Evolutionary conservation across 768 basidiomycete species (phyloP).

Genomic region (Coprinopsis sp.): DNA sequence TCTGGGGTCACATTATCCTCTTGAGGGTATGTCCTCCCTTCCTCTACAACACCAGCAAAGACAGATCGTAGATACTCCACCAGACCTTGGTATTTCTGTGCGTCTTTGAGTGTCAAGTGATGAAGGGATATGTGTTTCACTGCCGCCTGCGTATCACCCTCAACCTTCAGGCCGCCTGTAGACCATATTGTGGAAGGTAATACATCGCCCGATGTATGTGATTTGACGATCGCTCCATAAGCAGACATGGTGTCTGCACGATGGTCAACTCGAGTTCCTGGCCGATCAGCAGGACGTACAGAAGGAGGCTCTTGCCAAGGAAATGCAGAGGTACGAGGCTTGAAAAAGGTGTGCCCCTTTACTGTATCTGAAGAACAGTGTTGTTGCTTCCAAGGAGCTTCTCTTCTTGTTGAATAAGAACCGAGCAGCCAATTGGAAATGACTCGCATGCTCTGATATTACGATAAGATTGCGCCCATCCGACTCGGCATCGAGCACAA

Average conservation of each 20-base stretch:
- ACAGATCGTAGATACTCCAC: conserved; percentile 52
- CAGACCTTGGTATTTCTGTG: conserved; percentile 42
- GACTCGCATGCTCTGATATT: too few species aligned
- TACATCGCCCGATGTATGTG: conserved; percentile 13
- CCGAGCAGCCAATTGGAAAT: too few species aligned
- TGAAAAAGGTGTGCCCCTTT: too few species aligned
- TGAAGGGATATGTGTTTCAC: conserved; percentile 39
- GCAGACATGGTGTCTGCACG: conserved; percentile 57
- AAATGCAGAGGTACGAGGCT: too few species aligned
- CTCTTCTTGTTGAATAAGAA: too few species aligned
- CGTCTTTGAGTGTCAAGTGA: conserved; percentile 44
- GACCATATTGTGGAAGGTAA: conserved; percentile 49
- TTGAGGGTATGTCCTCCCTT: conserved; percentile 83
- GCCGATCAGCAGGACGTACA: background rate
- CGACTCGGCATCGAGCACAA: too few species aligned
- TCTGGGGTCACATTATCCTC: conserved; percentile 51
- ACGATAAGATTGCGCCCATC: too few species aligned
- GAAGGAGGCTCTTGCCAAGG: too few species aligned
- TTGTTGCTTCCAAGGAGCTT: too few species aligned
- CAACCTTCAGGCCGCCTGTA: conserved; percentile 19
- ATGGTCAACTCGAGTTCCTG: too few species aligned
- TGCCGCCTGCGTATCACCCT: conserved; percentile 7
- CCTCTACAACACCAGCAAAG: conserved; percentile 72
- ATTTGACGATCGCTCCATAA: conserved; percentile 57
- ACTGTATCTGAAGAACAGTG: too few species aligned